Evolutionary conservation across 805 yeast genomes (phyloP), one percentile per base, ranked within the genome.

Genomic region (Ogataea ganodermae): DNA sequence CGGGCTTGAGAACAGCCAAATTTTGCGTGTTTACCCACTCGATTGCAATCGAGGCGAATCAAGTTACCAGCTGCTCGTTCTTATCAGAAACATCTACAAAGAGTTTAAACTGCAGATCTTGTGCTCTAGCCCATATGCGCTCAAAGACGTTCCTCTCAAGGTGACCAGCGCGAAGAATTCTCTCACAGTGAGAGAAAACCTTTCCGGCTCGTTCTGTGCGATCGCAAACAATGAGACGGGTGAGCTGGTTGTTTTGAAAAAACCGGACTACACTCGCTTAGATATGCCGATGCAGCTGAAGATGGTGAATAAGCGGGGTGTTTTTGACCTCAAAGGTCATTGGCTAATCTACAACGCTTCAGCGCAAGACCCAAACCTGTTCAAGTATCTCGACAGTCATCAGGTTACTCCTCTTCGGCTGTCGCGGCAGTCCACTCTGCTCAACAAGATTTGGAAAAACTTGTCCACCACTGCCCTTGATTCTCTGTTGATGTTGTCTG

Each of bases 381-480:
- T 24, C 13, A 35, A 43, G 32, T 52, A 53, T 24, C 47, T 48
- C 28, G 44, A 22, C 10, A 18, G 35, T 1, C 57, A 56, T 22
- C 48, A 55, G 40, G 68, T 70, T 48, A 74, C 82, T 0, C 75
- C 79, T 0, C 71, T 79, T 17, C 69, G 69, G 50, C 58, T 80
- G 30, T 76, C 80, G 2, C 71, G 69, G 12, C 69, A 72, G 2
- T 73, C 74, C 3, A 78, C 80, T 1, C 62, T 80, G 31, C 65
- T 78, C 28, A 72, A 73, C 38, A 70, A 78, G 42, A 72, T 82
- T 1, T 58, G 81, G 44, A 72, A 76, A 9, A 67, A 72, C 13
- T 55, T 82, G 12, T 78, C 84, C 2, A 70, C 72, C 46, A 69
- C 76, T 2, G 81, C 86, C 0, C 61, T 81, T 14, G 86, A 64